Base-by-base conservation (phyloP, 371 early-diverging fungal species). In the Mucor mucedo region DNA sequence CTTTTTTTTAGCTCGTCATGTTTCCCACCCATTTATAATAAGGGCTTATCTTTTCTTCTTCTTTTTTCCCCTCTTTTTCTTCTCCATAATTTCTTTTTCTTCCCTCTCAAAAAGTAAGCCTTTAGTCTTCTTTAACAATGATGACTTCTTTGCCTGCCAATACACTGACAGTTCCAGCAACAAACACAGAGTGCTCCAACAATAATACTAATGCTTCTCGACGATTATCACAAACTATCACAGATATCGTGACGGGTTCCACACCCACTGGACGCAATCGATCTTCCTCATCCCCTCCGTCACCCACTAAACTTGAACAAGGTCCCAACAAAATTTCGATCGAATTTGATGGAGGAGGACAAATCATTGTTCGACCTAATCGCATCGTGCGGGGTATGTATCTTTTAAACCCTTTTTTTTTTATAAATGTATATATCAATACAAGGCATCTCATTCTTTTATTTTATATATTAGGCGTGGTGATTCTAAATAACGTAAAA, bases 291-390 rank as follows among this genome's bases (percentile, higher is more conserved):
- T 47, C 58, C 5, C 62, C 70, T 6, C 62, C 63, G 29, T 58
- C 62, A 7, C 55, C 59, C 7, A 45, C 27, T 0, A 28, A 53
- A 14, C 10, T 41, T 49, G 59, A 49, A 29, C 40, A 35, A 28
- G 29, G 47, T 2, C 49, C 58, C 7, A 66, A 55, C 28, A 65
- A 58, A 3, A 16, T 76, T 28, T 16, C 58, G 0, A 65, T 76
- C 41, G 59, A 68, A 28, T 72, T 76, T 35, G 77, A 76, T 33
- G 71, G 71, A 0, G 73, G 69, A 10, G 9, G 59, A 27, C 68
- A 70, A 35, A 49, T 73, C 10, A 73, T 76, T 45, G 54, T 76
- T 27, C 57, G 77, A 29, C 77, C 77, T 11, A 76, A 76, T 52
- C 66, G 73, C 33, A 69, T 69, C 16, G 63, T 73, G 44, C 45